phyloP scores from a whole-genome alignment of 108 stramenopile species.

The Nitzschia sp. region DNA sequence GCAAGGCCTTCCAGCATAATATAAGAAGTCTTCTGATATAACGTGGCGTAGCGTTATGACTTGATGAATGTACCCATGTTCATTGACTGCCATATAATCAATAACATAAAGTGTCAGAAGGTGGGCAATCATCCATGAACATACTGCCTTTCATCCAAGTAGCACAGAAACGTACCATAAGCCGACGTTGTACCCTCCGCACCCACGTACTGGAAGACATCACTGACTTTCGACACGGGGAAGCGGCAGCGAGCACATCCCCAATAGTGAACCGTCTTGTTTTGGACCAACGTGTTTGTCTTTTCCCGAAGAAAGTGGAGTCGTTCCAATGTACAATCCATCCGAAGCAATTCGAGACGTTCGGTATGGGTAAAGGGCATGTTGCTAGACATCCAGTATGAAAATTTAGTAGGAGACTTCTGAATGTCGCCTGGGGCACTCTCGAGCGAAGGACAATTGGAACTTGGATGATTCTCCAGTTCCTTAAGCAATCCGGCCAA shows the following conservation, averaged over 20 bases:
- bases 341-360: constrained; percentile 56
- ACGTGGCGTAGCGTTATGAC: constrained; percentile 65
- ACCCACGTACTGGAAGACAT: constrained; percentile 68
- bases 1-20: constrained; percentile 48
- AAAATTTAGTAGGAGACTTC: constrained; percentile 39
- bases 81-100: constrained; percentile 43
- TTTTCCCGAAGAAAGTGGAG: constrained; percentile 42
- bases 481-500: constrained; percentile 35
- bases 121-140: too few relatives aligned
- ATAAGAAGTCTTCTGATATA: constrained; percentile 36
- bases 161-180: constrained; percentile 41
- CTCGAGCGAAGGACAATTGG: constrained; percentile 42
- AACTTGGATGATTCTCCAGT: constrained; percentile 32
- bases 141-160: neutral
- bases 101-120: neutral
- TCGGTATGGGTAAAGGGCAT: constrained; percentile 64
- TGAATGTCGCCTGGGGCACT: neutral
- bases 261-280: constrained; percentile 32
- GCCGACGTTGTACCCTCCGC: constrained; percentile 74
- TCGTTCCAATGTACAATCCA: constrained; percentile 47
- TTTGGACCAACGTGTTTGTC: constrained; percentile 25
- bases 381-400: constrained; percentile 77
- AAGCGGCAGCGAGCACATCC: constrained; percentile 56
- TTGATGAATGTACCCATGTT: constrained; percentile 78
- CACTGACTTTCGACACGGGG: constrained; percentile 32